Conservation (phyloP, 2,329 filamentous ascomycete species). For the Epichloe festucae region DNA sequence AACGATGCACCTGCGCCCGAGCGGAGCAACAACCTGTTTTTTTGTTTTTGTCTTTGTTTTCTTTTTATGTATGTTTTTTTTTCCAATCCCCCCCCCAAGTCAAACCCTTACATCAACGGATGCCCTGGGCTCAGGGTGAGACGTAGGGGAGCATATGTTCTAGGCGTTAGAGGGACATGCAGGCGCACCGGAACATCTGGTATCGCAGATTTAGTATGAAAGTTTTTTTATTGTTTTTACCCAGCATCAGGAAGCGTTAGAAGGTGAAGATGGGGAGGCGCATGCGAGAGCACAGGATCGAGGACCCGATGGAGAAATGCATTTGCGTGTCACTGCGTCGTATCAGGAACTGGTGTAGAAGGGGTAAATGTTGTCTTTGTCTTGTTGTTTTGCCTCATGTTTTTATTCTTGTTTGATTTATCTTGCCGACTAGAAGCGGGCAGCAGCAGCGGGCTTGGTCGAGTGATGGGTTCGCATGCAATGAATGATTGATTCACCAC, state of each 20-base stretch:
- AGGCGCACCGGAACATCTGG: not conserved
- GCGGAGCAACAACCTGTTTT: not conserved
- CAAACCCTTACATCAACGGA: not conserved
- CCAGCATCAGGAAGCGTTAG: slow-evolving; percentile 1
- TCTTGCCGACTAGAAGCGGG: too few relatives aligned
- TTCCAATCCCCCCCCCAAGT: not conserved
- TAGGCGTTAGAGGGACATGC: not conserved
- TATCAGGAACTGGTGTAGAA: not conserved
- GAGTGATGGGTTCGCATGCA: not conserved
- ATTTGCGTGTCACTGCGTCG: not conserved
- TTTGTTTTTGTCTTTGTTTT: not conserved
- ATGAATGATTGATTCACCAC: too few relatives aligned
- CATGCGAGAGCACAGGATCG: not conserved
- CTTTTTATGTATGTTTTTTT: not conserved
- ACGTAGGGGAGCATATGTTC: not conserved
- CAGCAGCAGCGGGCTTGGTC: not conserved
- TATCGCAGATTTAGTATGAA: not conserved
- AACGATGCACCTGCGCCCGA: too few relatives aligned
- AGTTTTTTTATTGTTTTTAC: not conserved
- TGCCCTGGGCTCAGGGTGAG: not conserved
- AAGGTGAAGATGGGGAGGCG: not conserved
- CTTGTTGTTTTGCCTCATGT: not conserved
- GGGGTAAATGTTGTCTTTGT: not conserved
- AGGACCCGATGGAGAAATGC: not conserved
- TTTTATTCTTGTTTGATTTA: not conserved